Base-by-base conservation (phyloP, 495 filamentous ascomycete genomes). In the Pseudevernia furfuracea region DNA sequence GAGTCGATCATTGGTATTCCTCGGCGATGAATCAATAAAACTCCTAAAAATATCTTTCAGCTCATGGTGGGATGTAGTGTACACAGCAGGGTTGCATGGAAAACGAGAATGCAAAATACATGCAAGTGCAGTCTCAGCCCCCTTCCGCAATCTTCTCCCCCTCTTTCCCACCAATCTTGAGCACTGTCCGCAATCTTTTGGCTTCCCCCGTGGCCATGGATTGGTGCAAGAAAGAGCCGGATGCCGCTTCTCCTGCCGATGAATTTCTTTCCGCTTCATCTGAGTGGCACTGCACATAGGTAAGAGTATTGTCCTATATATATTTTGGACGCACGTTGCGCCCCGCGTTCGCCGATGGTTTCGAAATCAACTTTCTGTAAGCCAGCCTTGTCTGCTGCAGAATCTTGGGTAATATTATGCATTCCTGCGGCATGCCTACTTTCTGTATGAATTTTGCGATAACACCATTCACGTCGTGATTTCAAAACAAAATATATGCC, bases 91-190 rank as follows among this genome's bases (percentile, higher is more conserved):
- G 21, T 44, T 52, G 44, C 44, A 46, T 46, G 19, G 9, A 23
- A 46, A 1, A 46, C 44, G 44, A 46, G 41, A 44, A 44, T 44
- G 41, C 44, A 46, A 9, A 23, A 46, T n/a, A 23, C 44, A 46
- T 46, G 7, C 21, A 46, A 23, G 5, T 23, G 44, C 44, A 46
- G 44, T 46, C 44, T 44, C 41, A 44, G 41, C n/a, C 41, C 41
- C 41, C 41, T 21, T 44, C 19, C 19, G 15, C 41, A 2, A 19
- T 21, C 41, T 44, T 44, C 21, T 17, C 3, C 41, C 41, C 41
- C 41, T 44, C 41, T 44, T 44, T 44, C 41, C 41, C 41, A 44
- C 41, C 41, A 44, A 44, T 44, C 41, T 44, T 44, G 41, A 44
- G 41, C 41, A 44, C 41, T 21, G 41, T 44, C 21, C 41, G 41